A percentile compares a stretch with the other conserved stretches of the same genome.
Conservation (phyloP, 2,329 filamentous ascomycete species). For the Fusarium scirpi region DNA sequence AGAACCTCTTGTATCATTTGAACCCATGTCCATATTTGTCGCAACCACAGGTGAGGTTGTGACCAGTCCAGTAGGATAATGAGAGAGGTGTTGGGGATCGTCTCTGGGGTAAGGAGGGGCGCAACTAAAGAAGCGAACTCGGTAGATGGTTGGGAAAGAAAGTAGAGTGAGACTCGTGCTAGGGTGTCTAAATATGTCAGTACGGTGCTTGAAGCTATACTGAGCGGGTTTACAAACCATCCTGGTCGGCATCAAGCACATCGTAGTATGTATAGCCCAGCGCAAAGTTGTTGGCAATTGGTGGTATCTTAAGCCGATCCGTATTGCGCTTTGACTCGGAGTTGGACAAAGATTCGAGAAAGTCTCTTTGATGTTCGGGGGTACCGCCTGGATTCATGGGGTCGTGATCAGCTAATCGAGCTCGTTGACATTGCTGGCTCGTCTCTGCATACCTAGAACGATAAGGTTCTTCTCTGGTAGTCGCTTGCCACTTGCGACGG, state of each 20-base stretch:
- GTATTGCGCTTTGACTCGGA: slow-evolving; percentile 65
- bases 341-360: slow-evolving; percentile 74
- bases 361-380: slow-evolving; percentile 85
- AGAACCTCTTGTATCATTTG: slow-evolving; percentile 83
- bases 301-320: slow-evolving; percentile 74
- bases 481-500: slow-evolving; percentile 88
- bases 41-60: slow-evolving; percentile 91
- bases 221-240: slow-evolving; percentile 68
- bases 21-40: slow-evolving; percentile 90
- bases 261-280: slow-evolving; percentile 96
- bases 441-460: slow-evolving; percentile 74
- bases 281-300: slow-evolving; percentile 91
- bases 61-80: slow-evolving; percentile 97
- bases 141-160: slow-evolving; percentile 85
- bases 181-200: slow-evolving; percentile 77
- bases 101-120: slow-evolving; percentile 84
- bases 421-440: slow-evolving; percentile 1
- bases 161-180: slow-evolving; percentile 88
- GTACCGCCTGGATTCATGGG: slow-evolving; percentile 72
- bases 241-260: slow-evolving; percentile 91
- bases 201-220: neutral
- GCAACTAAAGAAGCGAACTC: slow-evolving; percentile 85
- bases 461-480: slow-evolving; percentile 92
- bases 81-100: slow-evolving; percentile 86
- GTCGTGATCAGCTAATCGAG: slow-evolving; percentile 47